Evolutionary conservation across 2,329 filamentous ascomycete genomes (phyloP), one percentile per base, ranked within the genome.

Genomic region (Anisogramma anomala): DNA sequence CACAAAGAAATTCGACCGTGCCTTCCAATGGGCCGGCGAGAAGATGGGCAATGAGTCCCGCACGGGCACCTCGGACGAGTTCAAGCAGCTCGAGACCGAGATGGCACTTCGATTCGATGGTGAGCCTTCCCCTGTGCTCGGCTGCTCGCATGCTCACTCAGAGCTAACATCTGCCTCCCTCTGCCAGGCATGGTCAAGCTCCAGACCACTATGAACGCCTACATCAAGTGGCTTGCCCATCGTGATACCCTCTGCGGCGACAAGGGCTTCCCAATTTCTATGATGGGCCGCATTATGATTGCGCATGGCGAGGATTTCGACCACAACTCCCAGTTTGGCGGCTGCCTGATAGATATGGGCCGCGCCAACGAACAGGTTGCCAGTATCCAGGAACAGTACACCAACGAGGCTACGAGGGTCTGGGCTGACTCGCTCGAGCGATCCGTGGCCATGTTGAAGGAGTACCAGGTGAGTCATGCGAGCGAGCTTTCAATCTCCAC

Each of bases 11-110:
- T 78, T 96, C 59, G 89, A 88, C 65, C 82, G 89, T 57, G 81
- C 94, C 69, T 93, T 89, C 69, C 89, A 96, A 81, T 96, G 89
- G 89, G 86, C 88, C 27, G 86, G 86, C 52, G 89, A 96, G 67
- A 85, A 88, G 65, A 94, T 96, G 84, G 89, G 89, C 53, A 77
- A 77, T 50, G 88, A 95, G 64, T 74, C 80, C 64, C 91, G 87
- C 66, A 95, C 89, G 8, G 77, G 72, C 58, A 78, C 86, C 49
- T 83, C 85, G 0, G 87, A 96, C 39, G 83, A 95, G 56, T 96
- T 96, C 73, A 93, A 84, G 65, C 74, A 76, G 46, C 67, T 96
- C 53, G 88, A 96, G 65, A 70, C 76, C 41, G 89, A 96, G 65
- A 96, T 96, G 87, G 72, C 75, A 43, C 69, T 94, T 54, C 77